Evolutionary conservation across 495 filamentous ascomycete species (phyloP).

Genomic region (Elaphomyces granulatus): DNA sequence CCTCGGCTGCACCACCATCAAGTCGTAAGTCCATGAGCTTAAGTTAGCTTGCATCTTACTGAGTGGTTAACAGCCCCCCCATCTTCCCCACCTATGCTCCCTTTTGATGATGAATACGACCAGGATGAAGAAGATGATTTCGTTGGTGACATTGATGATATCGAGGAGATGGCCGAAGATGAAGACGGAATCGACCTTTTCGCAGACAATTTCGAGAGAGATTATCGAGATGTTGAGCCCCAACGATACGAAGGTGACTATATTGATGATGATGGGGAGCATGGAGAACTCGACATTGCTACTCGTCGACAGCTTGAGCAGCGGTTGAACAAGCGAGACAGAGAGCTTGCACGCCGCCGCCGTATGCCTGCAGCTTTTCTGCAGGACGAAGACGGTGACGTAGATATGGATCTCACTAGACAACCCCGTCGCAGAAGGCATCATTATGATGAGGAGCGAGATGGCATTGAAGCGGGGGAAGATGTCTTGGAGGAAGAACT

Average conservation of each 20-base stretch:
- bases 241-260: slow-evolving; percentile 54
- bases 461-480: slow-evolving; percentile 75
- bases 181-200: slow-evolving; percentile 91
- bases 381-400: slow-evolving; percentile 78
- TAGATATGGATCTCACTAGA: slow-evolving; percentile 63
- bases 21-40: slow-evolving; percentile 40
- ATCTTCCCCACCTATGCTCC: slow-evolving; percentile 38
- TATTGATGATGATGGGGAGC: slow-evolving; percentile 70
- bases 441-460: slow-evolving; percentile 84
- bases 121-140: slow-evolving; percentile 59
- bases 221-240: slow-evolving; percentile 52
- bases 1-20: slow-evolving; percentile 56
- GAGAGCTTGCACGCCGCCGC: slow-evolving; percentile 58
- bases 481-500: slow-evolving; percentile 93
- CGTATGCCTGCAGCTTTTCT: slow-evolving; percentile 74
- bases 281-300: slow-evolving; percentile 55
- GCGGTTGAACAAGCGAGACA: slow-evolving; percentile 69
- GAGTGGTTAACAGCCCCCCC: slow-evolving; percentile 19
- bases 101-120: slow-evolving; percentile 59
- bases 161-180: slow-evolving; percentile 93
- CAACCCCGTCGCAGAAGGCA: slow-evolving; percentile 68
- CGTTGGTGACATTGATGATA: slow-evolving; percentile 73
- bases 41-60: slow-evolving; percentile 8
- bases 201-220: slow-evolving; percentile 72
- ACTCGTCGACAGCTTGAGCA: slow-evolving; percentile 67